These are phyloP conservation scores for Fraxinus excelsior DNA, from an alignment of 257 asterid species.

Conservation along the genomic window DNA sequence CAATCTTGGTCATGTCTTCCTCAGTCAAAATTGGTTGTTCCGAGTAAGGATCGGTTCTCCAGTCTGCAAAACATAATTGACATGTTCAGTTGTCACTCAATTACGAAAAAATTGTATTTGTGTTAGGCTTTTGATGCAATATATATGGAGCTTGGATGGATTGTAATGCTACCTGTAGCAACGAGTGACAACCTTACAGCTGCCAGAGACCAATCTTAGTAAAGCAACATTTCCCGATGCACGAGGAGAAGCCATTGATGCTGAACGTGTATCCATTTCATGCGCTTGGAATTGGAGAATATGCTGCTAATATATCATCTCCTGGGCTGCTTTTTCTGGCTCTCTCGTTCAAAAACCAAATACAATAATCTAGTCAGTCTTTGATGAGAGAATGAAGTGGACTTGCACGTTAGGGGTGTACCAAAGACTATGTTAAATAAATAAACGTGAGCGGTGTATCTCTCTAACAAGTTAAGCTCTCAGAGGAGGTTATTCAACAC, in stretches of 20 bases:
- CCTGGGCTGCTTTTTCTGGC: constrained; percentile 53
- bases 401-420: no score
- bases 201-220: constrained; percentile 42
- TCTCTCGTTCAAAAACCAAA: not conserved
- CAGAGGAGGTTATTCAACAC: no score
- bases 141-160: no score
- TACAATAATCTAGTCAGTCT: not conserved
- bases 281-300: not conserved
- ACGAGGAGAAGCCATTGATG: constrained; percentile 42
- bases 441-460: no score
- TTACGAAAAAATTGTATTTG: not conserved
- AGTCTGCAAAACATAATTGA: constrained; percentile 20
- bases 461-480: no score
- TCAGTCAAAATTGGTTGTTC: constrained; percentile 26
- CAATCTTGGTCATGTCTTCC: constrained; percentile 20
- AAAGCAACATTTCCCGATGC: constrained; percentile 33
- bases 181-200: constrained; percentile 38
- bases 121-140: not conserved
- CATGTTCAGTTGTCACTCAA: not conserved
- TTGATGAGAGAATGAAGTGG: not conserved
- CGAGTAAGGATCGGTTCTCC: constrained; percentile 33
- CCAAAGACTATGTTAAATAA: no score
- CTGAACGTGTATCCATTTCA: not conserved
- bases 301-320: constrained; percentile 41
- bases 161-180: constrained; percentile 27